Evolutionary conservation across 2,329 filamentous ascomycete species (phyloP).

Genomic region (Penicillium concentricum): DNA sequence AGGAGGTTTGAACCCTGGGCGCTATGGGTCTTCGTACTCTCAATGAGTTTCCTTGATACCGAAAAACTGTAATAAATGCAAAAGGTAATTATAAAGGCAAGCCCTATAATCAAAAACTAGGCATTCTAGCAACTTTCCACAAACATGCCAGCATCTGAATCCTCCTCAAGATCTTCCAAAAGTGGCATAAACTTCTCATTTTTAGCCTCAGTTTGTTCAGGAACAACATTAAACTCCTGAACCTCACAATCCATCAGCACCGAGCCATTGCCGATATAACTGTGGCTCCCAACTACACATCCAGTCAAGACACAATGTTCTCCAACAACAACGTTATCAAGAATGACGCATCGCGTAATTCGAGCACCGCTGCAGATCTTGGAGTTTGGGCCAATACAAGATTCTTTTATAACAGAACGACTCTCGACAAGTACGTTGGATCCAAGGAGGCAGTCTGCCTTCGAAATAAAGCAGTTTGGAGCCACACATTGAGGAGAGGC

Average conservation of each 20-base stretch:
- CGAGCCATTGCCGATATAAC: not conserved
- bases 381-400: not conserved
- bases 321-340: not conserved
- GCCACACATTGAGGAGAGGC: not conserved
- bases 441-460: not conserved
- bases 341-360: not conserved
- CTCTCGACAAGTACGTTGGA: not conserved
- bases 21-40: too few relatives aligned
- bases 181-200: slow-evolving; percentile 1
- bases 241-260: not conserved
- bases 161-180: not conserved
- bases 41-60: too few relatives aligned
- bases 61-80: too few relatives aligned
- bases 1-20: too few relatives aligned
- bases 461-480: not conserved
- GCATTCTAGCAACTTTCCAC: not conserved
- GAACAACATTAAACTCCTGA: not conserved
- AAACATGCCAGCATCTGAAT: not conserved
- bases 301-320: not conserved
- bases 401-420: not conserved
- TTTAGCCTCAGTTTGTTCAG: not conserved
- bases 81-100: not conserved
- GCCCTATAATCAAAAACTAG: not conserved
- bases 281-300: not conserved
- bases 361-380: not conserved